Percentiles rank a stretch among this genome's conserved stretches.
phyloP scores from a whole-genome alignment of 1,284 basidiomycete species.

The Pascua guehoae region DNA sequence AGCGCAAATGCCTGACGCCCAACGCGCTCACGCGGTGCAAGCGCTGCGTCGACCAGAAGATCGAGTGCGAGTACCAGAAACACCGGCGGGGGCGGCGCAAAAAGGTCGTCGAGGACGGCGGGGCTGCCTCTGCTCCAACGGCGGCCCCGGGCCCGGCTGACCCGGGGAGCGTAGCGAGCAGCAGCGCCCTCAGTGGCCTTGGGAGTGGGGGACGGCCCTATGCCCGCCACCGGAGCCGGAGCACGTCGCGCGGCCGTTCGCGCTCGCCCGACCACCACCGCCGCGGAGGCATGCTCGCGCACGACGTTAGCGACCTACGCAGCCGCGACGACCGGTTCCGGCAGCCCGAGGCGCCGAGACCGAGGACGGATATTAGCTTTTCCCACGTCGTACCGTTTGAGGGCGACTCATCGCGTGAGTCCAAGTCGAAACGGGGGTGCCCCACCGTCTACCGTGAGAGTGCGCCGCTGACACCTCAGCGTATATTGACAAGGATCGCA shows the following conservation, averaged over 20 bases:
- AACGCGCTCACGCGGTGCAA: conserved; percentile 23
- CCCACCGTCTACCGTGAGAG: too few relatives aligned
- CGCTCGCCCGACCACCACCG: too few relatives aligned
- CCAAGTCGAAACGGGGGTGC: neutral
- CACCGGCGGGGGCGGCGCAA: conserved; percentile 24
- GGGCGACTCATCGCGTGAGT: conserved; percentile 27
- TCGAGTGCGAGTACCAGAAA: conserved; percentile 30
- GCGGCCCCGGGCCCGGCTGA: neutral
- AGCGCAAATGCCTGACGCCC: conserved; percentile 31
- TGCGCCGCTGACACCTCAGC: conserved; percentile 3
- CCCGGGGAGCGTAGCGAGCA: neutral
- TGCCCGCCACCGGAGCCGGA: too few relatives aligned
- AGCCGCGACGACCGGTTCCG: too few relatives aligned
- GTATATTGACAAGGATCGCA: conserved; percentile 5
- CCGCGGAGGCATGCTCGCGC: too few relatives aligned
- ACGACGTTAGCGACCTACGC: too few relatives aligned
- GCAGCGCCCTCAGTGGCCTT: too few relatives aligned
- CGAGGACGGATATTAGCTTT: conserved; percentile 16
- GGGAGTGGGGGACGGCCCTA: too few relatives aligned
- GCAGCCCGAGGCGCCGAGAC: too few relatives aligned
- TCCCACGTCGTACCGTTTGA: conserved; percentile 30
- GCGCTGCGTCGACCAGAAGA: conserved; percentile 22
- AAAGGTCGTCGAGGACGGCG: conserved; percentile 14
- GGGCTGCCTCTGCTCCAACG: neutral
- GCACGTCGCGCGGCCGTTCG: too few relatives aligned